These are phyloP conservation scores for Triglochin maritima DNA, from an alignment of 106 monocot genomes.

Conservation along the genomic window DNA sequence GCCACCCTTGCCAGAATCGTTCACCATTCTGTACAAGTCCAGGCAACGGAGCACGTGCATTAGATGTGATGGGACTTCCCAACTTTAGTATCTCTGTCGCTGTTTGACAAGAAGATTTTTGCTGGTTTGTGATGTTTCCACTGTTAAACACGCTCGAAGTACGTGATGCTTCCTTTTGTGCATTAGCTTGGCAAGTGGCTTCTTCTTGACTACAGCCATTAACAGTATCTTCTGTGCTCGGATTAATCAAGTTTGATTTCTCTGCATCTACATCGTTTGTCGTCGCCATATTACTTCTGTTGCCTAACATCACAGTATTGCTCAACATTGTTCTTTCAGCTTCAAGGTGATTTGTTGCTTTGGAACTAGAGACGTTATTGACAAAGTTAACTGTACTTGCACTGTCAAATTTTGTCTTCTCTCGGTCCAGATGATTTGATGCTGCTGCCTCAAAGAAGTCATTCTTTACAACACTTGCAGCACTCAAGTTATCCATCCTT, in stretches of 20 bases:
- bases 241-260: background rate
- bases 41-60: background rate
- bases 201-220: background rate
- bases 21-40: slow-evolving; percentile 4
- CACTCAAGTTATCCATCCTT: too few species aligned
- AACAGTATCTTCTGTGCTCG: background rate
- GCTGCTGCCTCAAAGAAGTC: slow-evolving; percentile 2
- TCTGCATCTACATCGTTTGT: background rate
- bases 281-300: background rate
- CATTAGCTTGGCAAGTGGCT: background rate
- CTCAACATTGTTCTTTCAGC: slow-evolving; percentile 4
- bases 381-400: background rate
- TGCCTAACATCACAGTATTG: background rate
- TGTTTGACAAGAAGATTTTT: background rate
- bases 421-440: slow-evolving; percentile 6
- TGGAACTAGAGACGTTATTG: background rate
- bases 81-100: slow-evolving; percentile 5
- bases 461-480: background rate
- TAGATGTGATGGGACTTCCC: background rate
- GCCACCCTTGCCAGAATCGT: slow-evolving; percentile 13
- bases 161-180: background rate
- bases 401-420: slow-evolving; percentile 8
- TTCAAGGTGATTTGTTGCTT: background rate
- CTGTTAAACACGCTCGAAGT: background rate
- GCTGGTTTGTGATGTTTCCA: background rate